phyloP scores from a whole-genome alignment of 2,329 filamentous ascomycete genomes.

The Xylariaceae sp. region DNA sequence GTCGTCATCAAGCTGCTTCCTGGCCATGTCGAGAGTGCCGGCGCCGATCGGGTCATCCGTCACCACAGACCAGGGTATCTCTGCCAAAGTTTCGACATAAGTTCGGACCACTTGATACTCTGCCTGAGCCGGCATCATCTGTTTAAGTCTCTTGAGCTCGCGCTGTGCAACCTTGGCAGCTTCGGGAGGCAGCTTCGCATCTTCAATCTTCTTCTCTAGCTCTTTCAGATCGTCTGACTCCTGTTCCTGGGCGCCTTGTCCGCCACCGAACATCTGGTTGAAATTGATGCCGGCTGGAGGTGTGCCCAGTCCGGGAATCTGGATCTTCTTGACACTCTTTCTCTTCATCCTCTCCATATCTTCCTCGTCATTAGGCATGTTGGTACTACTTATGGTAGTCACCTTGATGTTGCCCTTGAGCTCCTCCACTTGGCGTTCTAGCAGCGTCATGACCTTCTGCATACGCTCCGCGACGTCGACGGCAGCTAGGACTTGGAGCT shows the following conservation, averaged over 20 bases:
- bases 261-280: constrained; percentile 37
- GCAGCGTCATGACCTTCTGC: constrained; percentile 72
- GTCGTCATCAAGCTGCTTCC: constrained; percentile 88
- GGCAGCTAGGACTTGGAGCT: constrained; percentile 76
- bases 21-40: constrained; percentile 69
- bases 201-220: constrained; percentile 77
- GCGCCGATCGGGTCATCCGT: constrained; percentile 82
- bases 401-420: constrained; percentile 87
- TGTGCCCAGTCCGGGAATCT: constrained; percentile 6
- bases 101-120: constrained; percentile 92
- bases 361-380: constrained; percentile 54
- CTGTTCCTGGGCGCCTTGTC: constrained; percentile 60
- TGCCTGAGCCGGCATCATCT: constrained; percentile 94
- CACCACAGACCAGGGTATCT: constrained; percentile 83
- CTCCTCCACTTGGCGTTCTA: constrained; percentile 72
- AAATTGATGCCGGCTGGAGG: constrained; percentile 23
- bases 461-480: constrained; percentile 71
- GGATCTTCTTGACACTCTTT: constrained; percentile 14
- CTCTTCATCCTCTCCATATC: constrained; percentile 43
- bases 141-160: constrained; percentile 79
- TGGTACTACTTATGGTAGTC: constrained; percentile 64
- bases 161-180: constrained; percentile 85
- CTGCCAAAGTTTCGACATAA: constrained; percentile 86
- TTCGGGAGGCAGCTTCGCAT: constrained; percentile 73
- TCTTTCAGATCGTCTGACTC: constrained; percentile 88